phyloP scores from a whole-genome alignment of 2,329 filamentous ascomycete species.

The Rhinocladiella mackenziei region DNA sequence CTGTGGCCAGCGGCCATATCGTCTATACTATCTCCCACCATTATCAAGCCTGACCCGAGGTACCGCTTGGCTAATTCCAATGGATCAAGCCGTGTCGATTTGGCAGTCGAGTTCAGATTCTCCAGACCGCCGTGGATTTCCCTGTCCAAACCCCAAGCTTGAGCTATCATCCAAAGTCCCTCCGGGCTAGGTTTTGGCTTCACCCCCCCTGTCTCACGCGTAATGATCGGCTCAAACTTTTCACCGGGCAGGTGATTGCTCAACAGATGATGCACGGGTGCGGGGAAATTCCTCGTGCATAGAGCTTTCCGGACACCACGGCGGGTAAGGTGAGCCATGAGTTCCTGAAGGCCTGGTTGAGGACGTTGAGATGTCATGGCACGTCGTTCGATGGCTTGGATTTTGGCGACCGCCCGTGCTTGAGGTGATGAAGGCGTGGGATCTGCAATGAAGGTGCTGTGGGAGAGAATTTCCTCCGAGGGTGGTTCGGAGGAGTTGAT shows the following conservation, averaged over 20 bases:
- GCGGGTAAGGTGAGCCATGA: slow-evolving; percentile 78
- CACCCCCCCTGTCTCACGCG: slow-evolving; percentile 28
- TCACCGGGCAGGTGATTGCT: slow-evolving; percentile 23
- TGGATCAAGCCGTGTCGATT: slow-evolving; percentile 5
- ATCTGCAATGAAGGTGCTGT: slow-evolving; percentile 25
- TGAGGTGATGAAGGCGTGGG: slow-evolving; percentile 19
- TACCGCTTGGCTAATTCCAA: slow-evolving; percentile 49
- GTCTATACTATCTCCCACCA: slow-evolving; percentile 73
- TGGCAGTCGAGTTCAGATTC: background rate
- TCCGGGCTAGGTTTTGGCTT: slow-evolving; percentile 28
- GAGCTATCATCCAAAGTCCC: slow-evolving; percentile 27
- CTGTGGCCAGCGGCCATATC: slow-evolving; percentile 83
- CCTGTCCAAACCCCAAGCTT: slow-evolving; percentile 24
- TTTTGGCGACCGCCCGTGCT: slow-evolving; percentile 60
- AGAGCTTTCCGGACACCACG: slow-evolving; percentile 68
- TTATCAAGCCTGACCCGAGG: slow-evolving; percentile 20
- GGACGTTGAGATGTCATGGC: slow-evolving; percentile 78
- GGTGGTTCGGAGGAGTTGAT: slow-evolving; percentile 10
- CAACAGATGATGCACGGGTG: slow-evolving; percentile 41
- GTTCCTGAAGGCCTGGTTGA: slow-evolving; percentile 69
- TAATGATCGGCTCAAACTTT: slow-evolving; percentile 26
- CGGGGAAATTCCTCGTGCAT: slow-evolving; percentile 90
- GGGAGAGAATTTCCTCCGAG: slow-evolving; percentile 12
- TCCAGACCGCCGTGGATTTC: slow-evolving; percentile 3
- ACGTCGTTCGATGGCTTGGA: slow-evolving; percentile 72